Conservation (phyloP, 2,329 filamentous ascomycete genomes). For the Fusarium albidum region DNA sequence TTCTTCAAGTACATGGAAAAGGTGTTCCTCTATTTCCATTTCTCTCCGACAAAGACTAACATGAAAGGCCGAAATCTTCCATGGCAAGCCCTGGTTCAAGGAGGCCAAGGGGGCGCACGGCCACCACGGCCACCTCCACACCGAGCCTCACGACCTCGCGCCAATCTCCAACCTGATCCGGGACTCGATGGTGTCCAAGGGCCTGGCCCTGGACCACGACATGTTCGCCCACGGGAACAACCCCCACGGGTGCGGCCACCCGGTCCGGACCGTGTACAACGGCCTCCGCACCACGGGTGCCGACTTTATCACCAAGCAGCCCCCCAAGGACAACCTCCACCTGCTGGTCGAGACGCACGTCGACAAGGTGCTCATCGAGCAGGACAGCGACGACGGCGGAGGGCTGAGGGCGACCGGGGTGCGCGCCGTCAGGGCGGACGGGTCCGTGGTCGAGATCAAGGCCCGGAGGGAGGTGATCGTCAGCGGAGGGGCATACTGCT, state of each 20-base stretch:
- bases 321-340: slow-evolving; percentile 53
- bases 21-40: slow-evolving; percentile 41
- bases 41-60: background rate
- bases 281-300: slow-evolving; percentile 62
- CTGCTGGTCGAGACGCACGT: slow-evolving; percentile 58
- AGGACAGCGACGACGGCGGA: slow-evolving; percentile 33
- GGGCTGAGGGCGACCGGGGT: slow-evolving; percentile 56
- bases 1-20: slow-evolving; percentile 65
- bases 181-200: slow-evolving; percentile 62
- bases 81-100: slow-evolving; percentile 65
- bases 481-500: slow-evolving; percentile 58
- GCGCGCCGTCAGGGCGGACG: slow-evolving; percentile 49
- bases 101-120: slow-evolving; percentile 58
- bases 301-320: slow-evolving; percentile 57
- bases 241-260: slow-evolving; percentile 64
- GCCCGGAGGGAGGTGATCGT: slow-evolving; percentile 51
- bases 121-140: slow-evolving; percentile 59
- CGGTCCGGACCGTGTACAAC: slow-evolving; percentile 58
- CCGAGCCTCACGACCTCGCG: slow-evolving; percentile 65
- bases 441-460: slow-evolving; percentile 49
- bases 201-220: slow-evolving; percentile 63
- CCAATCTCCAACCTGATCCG: slow-evolving; percentile 64
- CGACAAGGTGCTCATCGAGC: slow-evolving; percentile 59
- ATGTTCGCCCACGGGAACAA: slow-evolving; percentile 64
- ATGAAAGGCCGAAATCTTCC: slow-evolving; percentile 62